Conservation (phyloP, 2,329 filamentous ascomycete genomes). For the Aspergillus vadensis region DNA sequence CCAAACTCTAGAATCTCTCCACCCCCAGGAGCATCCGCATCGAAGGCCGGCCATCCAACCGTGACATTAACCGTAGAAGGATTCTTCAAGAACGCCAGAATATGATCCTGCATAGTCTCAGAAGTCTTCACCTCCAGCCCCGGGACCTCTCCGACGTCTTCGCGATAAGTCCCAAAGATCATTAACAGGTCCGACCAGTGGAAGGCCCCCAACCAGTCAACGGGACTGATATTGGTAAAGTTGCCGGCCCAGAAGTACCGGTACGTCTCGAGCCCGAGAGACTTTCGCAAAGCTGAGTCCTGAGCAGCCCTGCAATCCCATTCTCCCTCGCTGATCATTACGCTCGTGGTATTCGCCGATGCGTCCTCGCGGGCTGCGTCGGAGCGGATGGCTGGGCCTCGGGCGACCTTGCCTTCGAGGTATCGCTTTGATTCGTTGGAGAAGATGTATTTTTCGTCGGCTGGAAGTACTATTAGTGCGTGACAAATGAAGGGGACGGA, state of each 20-base stretch:
- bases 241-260: constrained; percentile 47
- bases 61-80: constrained; percentile 4
- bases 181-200: constrained; percentile 36
- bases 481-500: fast-evolving
- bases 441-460: constrained; percentile 33
- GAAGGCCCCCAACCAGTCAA: constrained; percentile 47
- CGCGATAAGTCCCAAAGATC: constrained; percentile 25
- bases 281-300: constrained; percentile 11
- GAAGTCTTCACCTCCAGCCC: constrained; percentile 21
- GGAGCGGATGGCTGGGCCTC: constrained; percentile 18
- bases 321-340: constrained; percentile 7
- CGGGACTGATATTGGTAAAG: constrained; percentile 45
- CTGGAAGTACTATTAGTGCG: neutral
- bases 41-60: constrained; percentile 19
- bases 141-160: constrained; percentile 15
- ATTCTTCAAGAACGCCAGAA: constrained; percentile 29
- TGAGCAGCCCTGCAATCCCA: constrained; percentile 15
- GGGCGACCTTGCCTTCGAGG: neutral
- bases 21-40: constrained; percentile 24
- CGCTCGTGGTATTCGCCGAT: constrained; percentile 18
- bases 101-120: constrained; percentile 27
- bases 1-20: constrained; percentile 7
- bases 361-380: constrained; percentile 19
- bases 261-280: constrained; percentile 33
- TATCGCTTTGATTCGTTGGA: constrained; percentile 26